phyloP scores from a whole-genome alignment of 1,284 basidiomycete species.

The Cutaneotrichosporon sp. region DNA sequence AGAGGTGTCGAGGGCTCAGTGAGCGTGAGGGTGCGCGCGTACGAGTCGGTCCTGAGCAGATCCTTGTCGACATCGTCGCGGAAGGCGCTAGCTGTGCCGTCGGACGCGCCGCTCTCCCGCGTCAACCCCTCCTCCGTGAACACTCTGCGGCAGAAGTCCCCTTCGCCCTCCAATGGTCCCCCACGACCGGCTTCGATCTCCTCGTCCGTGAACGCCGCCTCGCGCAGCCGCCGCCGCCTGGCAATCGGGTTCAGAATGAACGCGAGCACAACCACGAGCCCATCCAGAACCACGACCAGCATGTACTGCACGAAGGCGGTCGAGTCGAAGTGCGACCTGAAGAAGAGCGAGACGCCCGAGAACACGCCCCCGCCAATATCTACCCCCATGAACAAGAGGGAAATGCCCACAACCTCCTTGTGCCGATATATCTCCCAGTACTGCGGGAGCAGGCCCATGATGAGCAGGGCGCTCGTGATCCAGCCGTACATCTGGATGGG shows the following conservation, averaged over 20 bases:
- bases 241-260: conserved; percentile 59
- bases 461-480: conserved; percentile 59
- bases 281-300: conserved; percentile 57
- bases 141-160: no score
- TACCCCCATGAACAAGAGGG: conserved; percentile 63
- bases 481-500: conserved; percentile 63
- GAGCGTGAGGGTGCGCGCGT: background rate
- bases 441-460: conserved; percentile 59
- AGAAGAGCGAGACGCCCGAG: conserved; percentile 61
- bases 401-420: conserved; percentile 68
- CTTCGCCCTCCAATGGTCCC: no score
- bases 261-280: conserved; percentile 57
- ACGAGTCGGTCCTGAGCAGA: background rate
- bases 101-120: background rate
- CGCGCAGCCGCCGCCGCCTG: conserved; percentile 27
- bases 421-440: conserved; percentile 64
- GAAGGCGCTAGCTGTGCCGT: background rate
- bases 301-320: conserved; percentile 57
- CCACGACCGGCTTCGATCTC: conserved; percentile 2
- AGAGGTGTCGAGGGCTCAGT: background rate
- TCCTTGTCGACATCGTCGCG: background rate
- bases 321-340: conserved; percentile 62
- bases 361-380: conserved; percentile 71
- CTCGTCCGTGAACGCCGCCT: conserved; percentile 4
- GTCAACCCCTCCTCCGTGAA: background rate